phyloP scores from a whole-genome alignment of 1,139 yeast species.

The Suhomyces anneliseae region DNA sequence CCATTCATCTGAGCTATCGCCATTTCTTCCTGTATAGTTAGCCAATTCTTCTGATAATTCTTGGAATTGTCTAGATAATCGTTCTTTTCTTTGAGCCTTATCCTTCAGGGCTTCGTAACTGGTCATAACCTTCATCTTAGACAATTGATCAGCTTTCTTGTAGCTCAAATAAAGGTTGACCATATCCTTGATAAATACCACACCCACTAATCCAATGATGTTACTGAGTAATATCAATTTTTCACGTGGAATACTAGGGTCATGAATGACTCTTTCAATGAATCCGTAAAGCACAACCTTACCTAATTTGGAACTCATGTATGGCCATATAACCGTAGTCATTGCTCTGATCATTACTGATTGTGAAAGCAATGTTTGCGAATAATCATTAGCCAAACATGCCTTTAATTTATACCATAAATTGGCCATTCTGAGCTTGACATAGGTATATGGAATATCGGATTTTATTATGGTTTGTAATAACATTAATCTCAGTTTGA shows the following conservation, averaged over 20 bases:
- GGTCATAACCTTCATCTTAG: conserved; percentile 13
- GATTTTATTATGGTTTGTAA: conserved; percentile 4
- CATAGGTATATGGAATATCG: conserved; percentile 7
- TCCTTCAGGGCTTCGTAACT: not conserved
- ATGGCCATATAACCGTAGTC: conserved; percentile 45
- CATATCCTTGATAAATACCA: conserved; percentile 41
- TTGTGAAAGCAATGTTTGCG: conserved; percentile 23
- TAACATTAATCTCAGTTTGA: conserved; percentile 3
- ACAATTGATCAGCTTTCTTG: conserved; percentile 24
- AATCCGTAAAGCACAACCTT: conserved; percentile 19
- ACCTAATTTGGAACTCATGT: conserved; percentile 37
- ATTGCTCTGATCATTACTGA: conserved; percentile 31
- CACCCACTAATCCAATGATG: conserved; percentile 40
- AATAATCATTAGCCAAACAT: conserved; percentile 38
- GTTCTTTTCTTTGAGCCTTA: not conserved
- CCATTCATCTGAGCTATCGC: not conserved
- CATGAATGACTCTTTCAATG: conserved; percentile 5
- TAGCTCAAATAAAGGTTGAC: conserved; percentile 31
- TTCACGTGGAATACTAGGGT: conserved; percentile 31
- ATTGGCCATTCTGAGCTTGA: conserved; percentile 5
- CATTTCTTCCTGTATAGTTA: not conserved
- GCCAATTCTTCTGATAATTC: not conserved
- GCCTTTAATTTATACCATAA: conserved; percentile 30
- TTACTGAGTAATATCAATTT: conserved; percentile 45
- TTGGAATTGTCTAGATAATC: not conserved